phyloP scores from a whole-genome alignment of 2,329 filamentous ascomycete species.

The Lachnum nothofagi region DNA sequence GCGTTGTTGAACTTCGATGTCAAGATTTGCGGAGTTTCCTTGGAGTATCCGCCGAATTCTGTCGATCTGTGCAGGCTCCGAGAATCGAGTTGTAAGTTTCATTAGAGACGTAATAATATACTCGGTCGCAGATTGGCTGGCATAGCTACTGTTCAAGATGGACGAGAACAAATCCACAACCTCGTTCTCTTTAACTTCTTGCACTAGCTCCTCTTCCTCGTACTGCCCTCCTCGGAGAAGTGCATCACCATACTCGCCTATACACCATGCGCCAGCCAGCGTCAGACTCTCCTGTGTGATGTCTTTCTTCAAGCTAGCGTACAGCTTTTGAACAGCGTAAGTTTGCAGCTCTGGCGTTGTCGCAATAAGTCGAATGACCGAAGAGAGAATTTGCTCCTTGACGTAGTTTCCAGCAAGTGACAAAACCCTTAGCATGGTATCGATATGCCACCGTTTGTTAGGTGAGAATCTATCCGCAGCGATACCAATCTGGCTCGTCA shows the following conservation, averaged over 20 bases:
- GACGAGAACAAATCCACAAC: slow-evolving; percentile 87
- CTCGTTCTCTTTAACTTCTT: slow-evolving; percentile 77
- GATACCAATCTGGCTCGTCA: slow-evolving; percentile 97
- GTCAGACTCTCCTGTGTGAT: slow-evolving; percentile 96
- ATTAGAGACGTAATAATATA: slow-evolving; percentile 94
- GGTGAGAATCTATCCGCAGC: slow-evolving; percentile 93
- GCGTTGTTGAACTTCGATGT: slow-evolving; percentile 93
- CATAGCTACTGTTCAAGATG: slow-evolving; percentile 92
- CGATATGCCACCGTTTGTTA: slow-evolving; percentile 97
- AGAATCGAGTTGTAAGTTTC: slow-evolving; percentile 86
- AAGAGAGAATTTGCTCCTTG: slow-evolving; percentile 95
- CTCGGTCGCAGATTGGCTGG: slow-evolving; percentile 83
- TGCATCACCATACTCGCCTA: slow-evolving; percentile 91
- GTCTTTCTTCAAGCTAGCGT: slow-evolving; percentile 84
- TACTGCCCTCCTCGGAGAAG: slow-evolving; percentile 86
- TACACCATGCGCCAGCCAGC: slow-evolving; percentile 91
- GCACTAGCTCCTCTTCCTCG: slow-evolving; percentile 85
- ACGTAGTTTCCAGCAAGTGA: slow-evolving; percentile 94
- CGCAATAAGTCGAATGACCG: slow-evolving; percentile 90
- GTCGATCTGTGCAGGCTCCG: slow-evolving; percentile 79
- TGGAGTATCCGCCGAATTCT: slow-evolving; percentile 74
- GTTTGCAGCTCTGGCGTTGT: slow-evolving; percentile 93
- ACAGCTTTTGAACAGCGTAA: slow-evolving; percentile 93
- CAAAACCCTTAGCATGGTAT: slow-evolving; percentile 91
- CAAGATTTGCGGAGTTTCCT: slow-evolving; percentile 76